Evolutionary conservation across 2,329 filamentous ascomycete species (phyloP), one percentile per base, ranked within the genome.

Genomic region (Arachnomyces sp.): DNA sequence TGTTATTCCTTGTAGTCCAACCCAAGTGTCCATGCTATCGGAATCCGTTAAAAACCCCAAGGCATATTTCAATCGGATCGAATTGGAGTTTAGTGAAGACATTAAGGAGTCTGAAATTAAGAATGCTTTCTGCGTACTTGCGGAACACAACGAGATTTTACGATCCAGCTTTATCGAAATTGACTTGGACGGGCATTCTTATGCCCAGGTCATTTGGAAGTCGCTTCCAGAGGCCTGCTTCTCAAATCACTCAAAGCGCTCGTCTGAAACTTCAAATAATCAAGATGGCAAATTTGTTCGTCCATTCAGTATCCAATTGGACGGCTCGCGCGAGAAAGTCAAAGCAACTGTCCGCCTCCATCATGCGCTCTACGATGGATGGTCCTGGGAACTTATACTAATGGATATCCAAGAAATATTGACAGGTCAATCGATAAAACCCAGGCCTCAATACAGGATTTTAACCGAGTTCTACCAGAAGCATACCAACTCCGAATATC

Each of bases 321-420:
- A 50, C 9, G 36, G 48, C 38, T 25, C 38, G 6, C 13, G 48
- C 13, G 36, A 54, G 3, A 41, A 47, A 35, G 40, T 55, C 2
- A 52, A 55, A 25, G 44, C 60, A 2, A 52, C 75, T 8, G 39
- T 86, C 33, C 71, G 82, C 9, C 67, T 93, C 0, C 88, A 94
- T 55, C 89, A 95, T 61, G 80, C 86, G 1, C 59, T 93, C 1
- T 95, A 94, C 54, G 89, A 95, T 59, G 89, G 88, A n/a, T 95
- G 89, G 89, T 89, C 87, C 0, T 74, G 88, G 54, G 84, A 95
- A 38, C 67, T 90, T 21, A 61, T 93, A 0, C 55, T 86, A 11
- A 65, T 73, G 17, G 86, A 95, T 56, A 63, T 94, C 3, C 68
- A 74, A 3, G 53, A 52, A 0, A 48, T 83, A 1, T 52, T 84